Base-by-base conservation (phyloP, 1,284 basidiomycete species). In the Fistulina hepatica region DNA sequence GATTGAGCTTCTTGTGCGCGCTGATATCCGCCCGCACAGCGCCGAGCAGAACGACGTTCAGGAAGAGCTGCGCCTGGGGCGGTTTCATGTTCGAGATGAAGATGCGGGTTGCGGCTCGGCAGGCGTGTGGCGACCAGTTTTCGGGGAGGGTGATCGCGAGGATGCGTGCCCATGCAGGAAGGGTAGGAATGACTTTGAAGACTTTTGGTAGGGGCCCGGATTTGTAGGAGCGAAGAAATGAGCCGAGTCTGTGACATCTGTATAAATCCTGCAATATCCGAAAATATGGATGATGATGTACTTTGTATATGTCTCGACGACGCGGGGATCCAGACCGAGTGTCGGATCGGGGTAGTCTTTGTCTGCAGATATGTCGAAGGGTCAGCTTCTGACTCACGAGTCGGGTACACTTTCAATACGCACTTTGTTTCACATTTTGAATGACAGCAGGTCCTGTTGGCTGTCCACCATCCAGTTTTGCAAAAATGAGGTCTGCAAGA, bases 81-180 rank as follows among this genome's bases (percentile, higher is more conserved):
- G 94, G 92, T 57, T 97, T 97, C 71, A 99, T 84, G 52, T 86
- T 97, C 4, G 94, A 94, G 33, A 97, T 83, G 53, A 98, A 95
- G 48, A 95, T 95, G 45, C 82, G 80, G 13, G 94, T 97, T 12
- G 94, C 94, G 7, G 91, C 92, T 44, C 83, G 81, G 39, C 89
- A 91, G 2, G 92, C 93, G 59, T 97, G 92, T 0, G 95, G 88
- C 0, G 90, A 90, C 95, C 95, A 98, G 50, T 78, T 75, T 58
- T 90, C 81, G 1, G 95, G 95, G 44, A 75, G 71, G 13, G 95
- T 98, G 36, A 98, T 73, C 21, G 94, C 91, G 36, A 99, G 76
- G 44, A 98, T 81, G 38, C 91, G 84, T 6, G 93, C 92, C 95
- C 95, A 99, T 46, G 89, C 82, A 5, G 90, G 88, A 16, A 97